Conservation (phyloP, 495 filamentous ascomycete genomes). For the Neurospora terricola region DNA sequence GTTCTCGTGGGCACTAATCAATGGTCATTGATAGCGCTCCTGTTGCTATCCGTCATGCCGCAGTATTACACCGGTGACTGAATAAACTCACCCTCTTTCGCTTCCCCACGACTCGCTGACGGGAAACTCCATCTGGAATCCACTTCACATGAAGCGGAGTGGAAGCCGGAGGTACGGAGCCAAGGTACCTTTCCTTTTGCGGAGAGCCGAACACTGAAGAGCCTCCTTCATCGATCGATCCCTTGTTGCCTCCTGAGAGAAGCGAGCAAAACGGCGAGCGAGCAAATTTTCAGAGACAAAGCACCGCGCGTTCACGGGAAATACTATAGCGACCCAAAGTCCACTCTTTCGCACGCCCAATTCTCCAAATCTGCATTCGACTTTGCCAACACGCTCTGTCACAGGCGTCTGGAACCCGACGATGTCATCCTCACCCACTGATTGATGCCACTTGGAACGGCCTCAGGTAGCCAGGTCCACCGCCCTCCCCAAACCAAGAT, state of each 20-base stretch:
- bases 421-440: background rate
- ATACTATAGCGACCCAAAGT: background rate
- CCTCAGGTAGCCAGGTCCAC: background rate
- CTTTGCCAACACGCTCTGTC: background rate
- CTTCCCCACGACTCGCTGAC: background rate
- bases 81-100: background rate
- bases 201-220: background rate
- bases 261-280: background rate
- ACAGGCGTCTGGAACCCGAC: background rate
- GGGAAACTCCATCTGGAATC: background rate
- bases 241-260: background rate
- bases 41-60: background rate
- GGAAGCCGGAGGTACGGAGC: background rate
- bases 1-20: background rate
- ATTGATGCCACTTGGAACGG: background rate
- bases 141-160: background rate
- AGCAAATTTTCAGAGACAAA: background rate
- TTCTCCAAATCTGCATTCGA: background rate
- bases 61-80: background rate
- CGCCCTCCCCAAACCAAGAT: background rate
- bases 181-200: background rate
- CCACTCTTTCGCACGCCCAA: background rate
- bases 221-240: background rate
- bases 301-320: background rate
- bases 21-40: background rate